Evolutionary conservation across 805 yeast species (phyloP).

Genomic region (Kluyveromyces siamensis): DNA sequence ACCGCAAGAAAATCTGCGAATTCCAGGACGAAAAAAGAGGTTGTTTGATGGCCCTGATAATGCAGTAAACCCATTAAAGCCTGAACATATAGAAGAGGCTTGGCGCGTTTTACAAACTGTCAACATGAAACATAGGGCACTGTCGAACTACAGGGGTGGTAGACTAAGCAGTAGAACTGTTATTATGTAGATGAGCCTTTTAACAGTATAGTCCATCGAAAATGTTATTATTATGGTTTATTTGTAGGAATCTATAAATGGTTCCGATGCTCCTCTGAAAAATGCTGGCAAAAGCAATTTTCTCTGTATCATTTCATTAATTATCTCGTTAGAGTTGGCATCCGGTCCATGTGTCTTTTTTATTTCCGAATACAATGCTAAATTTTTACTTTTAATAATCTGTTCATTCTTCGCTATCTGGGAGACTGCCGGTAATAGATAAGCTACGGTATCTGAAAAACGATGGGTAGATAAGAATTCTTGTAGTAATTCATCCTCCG

Average conservation of each 20-base stretch:
- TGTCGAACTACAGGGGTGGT: slow-evolving; percentile 57
- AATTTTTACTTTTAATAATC: slow-evolving; percentile 11
- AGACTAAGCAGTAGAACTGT: slow-evolving; percentile 28
- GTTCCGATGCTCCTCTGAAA: slow-evolving; percentile 19
- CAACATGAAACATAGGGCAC: slow-evolving; percentile 49
- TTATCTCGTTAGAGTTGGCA: slow-evolving; percentile 12
- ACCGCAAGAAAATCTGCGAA: slow-evolving; percentile 30
- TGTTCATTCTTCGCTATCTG: slow-evolving; percentile 21
- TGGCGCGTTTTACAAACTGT: slow-evolving; percentile 68
- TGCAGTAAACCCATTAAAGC: slow-evolving; percentile 64
- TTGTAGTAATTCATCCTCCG: not conserved
- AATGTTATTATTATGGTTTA: not conserved
- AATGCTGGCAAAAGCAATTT: slow-evolving; percentile 16
- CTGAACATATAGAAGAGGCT: slow-evolving; percentile 80
- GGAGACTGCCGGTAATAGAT: slow-evolving; percentile 18
- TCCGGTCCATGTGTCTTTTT: slow-evolving; percentile 8
- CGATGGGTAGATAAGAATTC: not conserved
- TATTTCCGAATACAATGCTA: slow-evolving; percentile 7
- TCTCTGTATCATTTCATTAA: slow-evolving; percentile 12
- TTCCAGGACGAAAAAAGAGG: slow-evolving; percentile 41
- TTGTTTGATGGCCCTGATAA: slow-evolving; percentile 87
- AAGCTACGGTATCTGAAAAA: slow-evolving; percentile 8
- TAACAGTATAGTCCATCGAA: not conserved
- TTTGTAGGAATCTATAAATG: slow-evolving; percentile 15
- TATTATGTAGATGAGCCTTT: slow-evolving; percentile 19